Percentiles rank a stretch among this genome's conserved stretches.
phyloP scores from a whole-genome alignment of 805 yeast genomes.

The Candida easanensis region DNA sequence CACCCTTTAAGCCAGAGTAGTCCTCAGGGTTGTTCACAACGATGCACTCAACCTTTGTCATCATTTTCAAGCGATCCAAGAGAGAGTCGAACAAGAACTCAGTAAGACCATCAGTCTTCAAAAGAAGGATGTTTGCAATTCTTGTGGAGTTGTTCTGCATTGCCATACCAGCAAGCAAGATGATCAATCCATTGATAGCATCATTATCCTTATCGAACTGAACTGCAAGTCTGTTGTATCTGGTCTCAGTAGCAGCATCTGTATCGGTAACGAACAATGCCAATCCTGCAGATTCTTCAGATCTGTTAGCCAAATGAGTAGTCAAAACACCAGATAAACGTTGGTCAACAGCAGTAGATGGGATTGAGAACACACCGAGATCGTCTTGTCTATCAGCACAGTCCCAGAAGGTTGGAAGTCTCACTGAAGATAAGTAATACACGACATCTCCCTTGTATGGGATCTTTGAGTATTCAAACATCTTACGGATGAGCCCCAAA shows the following conservation, averaged over 20 bases:
- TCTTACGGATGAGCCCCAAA: conserved; percentile 33
- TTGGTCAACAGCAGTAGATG: conserved; percentile 8
- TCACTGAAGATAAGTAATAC: conserved; percentile 56
- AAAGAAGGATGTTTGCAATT: not conserved
- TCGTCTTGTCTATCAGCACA: conserved; percentile 53
- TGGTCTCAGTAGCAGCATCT: conserved; percentile 6
- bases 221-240: conserved; percentile 7
- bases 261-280: conserved; percentile 9
- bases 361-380: conserved; percentile 20
- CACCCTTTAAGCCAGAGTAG: conserved; percentile 3
- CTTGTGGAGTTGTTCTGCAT: conserved; percentile 3
- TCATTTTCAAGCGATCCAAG: not conserved
- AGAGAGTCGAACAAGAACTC: not conserved
- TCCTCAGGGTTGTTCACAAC: not conserved
- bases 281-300: conserved; percentile 4
- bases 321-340: conserved; percentile 1
- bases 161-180: conserved; percentile 4
- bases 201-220: conserved; percentile 4
- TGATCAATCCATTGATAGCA: conserved; percentile 5
- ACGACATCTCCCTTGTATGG: conserved; percentile 81
- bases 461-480: conserved; percentile 34
- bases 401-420: conserved; percentile 69
- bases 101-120: conserved; percentile 2
- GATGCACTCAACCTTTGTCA: conserved; percentile 3
- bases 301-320: not conserved